Evolutionary conservation across 2,329 filamentous ascomycete genomes (phyloP), one percentile per base, ranked within the genome.

Genomic region (Verticillium alfalfae): DNA sequence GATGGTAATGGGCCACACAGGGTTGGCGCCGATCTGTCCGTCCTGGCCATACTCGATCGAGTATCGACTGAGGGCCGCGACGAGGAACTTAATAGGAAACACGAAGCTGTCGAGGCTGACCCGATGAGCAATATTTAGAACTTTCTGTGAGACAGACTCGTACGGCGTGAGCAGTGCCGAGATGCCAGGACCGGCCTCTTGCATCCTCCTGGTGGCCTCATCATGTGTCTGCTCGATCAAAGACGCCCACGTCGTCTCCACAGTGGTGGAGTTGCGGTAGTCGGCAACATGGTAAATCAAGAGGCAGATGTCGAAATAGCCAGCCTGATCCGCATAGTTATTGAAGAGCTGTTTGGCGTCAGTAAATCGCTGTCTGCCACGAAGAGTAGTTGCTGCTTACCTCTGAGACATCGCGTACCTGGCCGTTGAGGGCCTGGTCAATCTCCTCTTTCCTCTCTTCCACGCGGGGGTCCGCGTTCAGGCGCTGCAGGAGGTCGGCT

Each of bases 301-400:
- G 9, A 99, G 85, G 72, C 92, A 97, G 58, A 99, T 85, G 72
- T 98, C 95, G 76, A 93, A 94, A 81, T 99, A 99, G 58, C 88
- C 89, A 2, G 92, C 95, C 70, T 92, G 89, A 71, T 97, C 93
- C 61, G 93, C 92, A 70, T 93, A 99, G 65, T 87, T 81, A 72
- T 98, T 96, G 78, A 92, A 99, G n/a, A 99, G 86, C 88, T 96
- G 70, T 3, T 34, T 15, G 8, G 5, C 34, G 63, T 72, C 59
- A 71, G 70, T 57, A 39, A 31, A 18, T 45, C 34, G 9, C 5
- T 61, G 58, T 38, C 10, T 34, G 65, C 62, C 57, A 54, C 5
- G 2, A n/a, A 49, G 36, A 9, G 4, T 38, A 10, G 12, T 26
- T n/a, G 26, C n/a, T 37, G 81, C 88, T 79, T 83, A 95, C 92